Conservation (phyloP, 2,329 filamentous ascomycete species). For the Xylaria sp. region DNA sequence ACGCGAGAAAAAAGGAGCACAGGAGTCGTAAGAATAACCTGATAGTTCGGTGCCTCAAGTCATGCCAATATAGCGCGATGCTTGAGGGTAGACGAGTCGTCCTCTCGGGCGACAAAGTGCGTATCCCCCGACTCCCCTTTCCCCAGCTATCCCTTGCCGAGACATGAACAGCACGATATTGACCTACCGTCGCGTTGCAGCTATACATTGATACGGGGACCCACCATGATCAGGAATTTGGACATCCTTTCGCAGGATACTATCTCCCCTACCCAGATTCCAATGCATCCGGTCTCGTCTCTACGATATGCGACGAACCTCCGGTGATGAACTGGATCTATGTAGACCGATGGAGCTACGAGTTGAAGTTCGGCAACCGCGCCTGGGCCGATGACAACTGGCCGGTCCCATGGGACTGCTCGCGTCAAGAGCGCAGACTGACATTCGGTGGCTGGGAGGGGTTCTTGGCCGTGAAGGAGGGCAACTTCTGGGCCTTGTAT, state of each 20-base stretch:
- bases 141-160: background rate
- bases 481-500: constrained; percentile 59
- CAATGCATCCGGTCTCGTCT: constrained; percentile 57
- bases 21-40: constrained; percentile 61
- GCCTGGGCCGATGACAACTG: constrained; percentile 55
- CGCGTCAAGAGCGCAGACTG: constrained; percentile 61
- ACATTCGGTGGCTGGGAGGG: constrained; percentile 62
- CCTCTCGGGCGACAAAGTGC: constrained; percentile 57
- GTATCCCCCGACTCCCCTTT: background rate
- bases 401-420: constrained; percentile 62
- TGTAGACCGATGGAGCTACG: constrained; percentile 57
- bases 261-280: constrained; percentile 66
- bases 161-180: constrained; percentile 18
- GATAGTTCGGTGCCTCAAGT: constrained; percentile 59
- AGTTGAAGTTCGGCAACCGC: constrained; percentile 59
- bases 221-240: constrained; percentile 48
- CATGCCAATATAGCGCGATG: constrained; percentile 56
- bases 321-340: constrained; percentile 64
- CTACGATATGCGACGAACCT: constrained; percentile 59
- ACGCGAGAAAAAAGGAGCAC: constrained; percentile 59
- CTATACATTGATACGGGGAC: constrained; percentile 61
- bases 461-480: constrained; percentile 60
- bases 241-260: constrained; percentile 67
- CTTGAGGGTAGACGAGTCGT: constrained; percentile 59
- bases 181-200: constrained; percentile 36